Percentiles rank a stretch among this genome's conserved stretches.
Evolutionary conservation across 768 basidiomycete species (phyloP).

Genomic region (Collybia sordida): DNA sequence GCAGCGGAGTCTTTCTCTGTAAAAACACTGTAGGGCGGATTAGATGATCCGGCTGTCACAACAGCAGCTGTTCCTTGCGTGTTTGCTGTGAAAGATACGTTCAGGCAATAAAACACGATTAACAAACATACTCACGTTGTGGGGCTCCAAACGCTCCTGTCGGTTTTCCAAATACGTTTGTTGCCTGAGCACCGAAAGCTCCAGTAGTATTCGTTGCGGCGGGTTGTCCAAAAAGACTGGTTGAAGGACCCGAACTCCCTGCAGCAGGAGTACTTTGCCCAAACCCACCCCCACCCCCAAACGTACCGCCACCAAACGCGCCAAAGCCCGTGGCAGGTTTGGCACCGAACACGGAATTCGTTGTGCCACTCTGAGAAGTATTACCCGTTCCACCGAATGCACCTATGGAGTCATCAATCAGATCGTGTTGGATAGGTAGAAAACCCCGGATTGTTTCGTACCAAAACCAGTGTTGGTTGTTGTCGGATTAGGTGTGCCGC

Average conservation of each 20-base stretch:
- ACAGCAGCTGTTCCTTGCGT: conserved; percentile 34
- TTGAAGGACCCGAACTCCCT: conserved; percentile 35
- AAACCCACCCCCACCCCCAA: conserved; percentile 52
- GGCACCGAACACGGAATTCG: conserved; percentile 56
- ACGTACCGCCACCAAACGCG: conserved; percentile 57
- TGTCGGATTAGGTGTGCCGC: conserved; percentile 29
- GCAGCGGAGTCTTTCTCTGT: conserved; percentile 62
- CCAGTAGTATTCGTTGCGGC: conserved; percentile 39
- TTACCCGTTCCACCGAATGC: conserved; percentile 41
- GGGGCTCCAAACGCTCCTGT: conserved; percentile 43
- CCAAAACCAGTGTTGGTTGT: conserved; percentile 40
- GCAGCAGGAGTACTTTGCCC: conserved; percentile 36
- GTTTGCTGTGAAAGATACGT: conserved; percentile 22
- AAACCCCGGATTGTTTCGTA: conserved; percentile 20
- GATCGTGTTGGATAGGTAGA: conserved; percentile 13
- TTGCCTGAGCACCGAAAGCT: conserved; percentile 35
- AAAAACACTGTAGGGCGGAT: conserved; percentile 59
- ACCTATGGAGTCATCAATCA: conserved; percentile 28
- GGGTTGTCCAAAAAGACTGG: conserved; percentile 59
- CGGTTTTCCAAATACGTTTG: conserved; percentile 36
- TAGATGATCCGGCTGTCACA: conserved; percentile 68
- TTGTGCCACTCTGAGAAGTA: conserved; percentile 32
- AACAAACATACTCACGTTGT: conserved; percentile 12
- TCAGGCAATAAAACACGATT: conserved; percentile 1
- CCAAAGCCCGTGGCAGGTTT: conserved; percentile 80